Percentiles rank a stretch among this genome's conserved stretches.
phyloP scores from a whole-genome alignment of 192 early-diverging fungal species.

The Coemansia sp. region DNA sequence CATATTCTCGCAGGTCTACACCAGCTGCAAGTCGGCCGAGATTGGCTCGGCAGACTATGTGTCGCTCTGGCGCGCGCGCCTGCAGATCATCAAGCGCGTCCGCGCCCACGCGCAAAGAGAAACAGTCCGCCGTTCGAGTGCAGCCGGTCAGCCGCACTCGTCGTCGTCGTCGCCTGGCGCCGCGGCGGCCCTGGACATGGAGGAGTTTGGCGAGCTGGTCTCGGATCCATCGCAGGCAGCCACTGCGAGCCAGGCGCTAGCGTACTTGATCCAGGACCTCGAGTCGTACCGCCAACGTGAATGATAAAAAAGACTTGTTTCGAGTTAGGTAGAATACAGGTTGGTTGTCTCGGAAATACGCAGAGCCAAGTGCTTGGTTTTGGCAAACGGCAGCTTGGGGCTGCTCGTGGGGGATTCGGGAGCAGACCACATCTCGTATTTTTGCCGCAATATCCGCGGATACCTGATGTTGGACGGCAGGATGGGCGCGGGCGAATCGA shows the following conservation, averaged over 20 bases:
- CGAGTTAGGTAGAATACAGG: too few species aligned
- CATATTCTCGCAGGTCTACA: conserved; percentile 83
- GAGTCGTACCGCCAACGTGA: conserved; percentile 4
- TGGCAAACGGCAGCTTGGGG: conserved; percentile 17
- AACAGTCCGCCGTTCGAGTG: conserved; percentile 1
- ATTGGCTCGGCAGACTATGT: conserved; percentile 56
- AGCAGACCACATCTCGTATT: conserved; percentile 25
- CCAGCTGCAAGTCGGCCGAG: conserved; percentile 57
- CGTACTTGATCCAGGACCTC: conserved; percentile 29
- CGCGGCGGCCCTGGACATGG: not conserved
- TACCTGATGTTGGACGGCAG: conserved; percentile 25
- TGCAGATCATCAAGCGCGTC: conserved; percentile 86
- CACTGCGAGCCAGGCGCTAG: conserved; percentile 38
- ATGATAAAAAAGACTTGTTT: too few species aligned
- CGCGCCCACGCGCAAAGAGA: conserved; percentile 21
- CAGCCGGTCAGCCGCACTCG: too few species aligned
- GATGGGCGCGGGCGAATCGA: conserved; percentile 1
- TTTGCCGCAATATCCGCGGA: conserved; percentile 15
- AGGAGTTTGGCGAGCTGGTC: conserved; percentile 25
- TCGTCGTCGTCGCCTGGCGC: not conserved
- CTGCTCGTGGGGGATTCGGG: conserved; percentile 6
- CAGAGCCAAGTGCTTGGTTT: conserved; percentile 20
- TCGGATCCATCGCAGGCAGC: conserved; percentile 17
- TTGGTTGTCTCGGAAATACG: too few species aligned
- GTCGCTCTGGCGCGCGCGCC: conserved; percentile 84